A percentile compares a stretch with the other conserved stretches of the same genome.
These are phyloP conservation scores for Senna tora DNA, from an alignment of 306 rosid species.

Conservation along the genomic window DNA sequence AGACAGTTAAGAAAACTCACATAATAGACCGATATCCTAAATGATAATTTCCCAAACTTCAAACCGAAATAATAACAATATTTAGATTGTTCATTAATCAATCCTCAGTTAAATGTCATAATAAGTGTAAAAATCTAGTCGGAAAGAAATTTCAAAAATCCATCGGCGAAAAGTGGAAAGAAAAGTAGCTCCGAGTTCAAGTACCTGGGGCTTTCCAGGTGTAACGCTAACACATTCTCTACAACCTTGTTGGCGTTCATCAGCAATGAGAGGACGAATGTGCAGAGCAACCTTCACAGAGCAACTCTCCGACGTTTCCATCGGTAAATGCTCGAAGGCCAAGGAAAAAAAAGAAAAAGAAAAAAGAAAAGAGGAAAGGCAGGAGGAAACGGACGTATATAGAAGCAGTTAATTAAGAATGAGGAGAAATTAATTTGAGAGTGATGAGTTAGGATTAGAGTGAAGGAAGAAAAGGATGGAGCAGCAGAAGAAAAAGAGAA, in stretches of 20 bases:
- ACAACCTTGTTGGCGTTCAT: constrained; percentile 76
- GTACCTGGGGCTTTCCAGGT: constrained; percentile 69
- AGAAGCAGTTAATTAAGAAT: constrained; percentile 23
- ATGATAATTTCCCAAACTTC: constrained; percentile 28
- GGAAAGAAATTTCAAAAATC: constrained; percentile 13
- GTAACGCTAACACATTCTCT: constrained; percentile 66
- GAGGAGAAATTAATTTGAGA: constrained; percentile 5
- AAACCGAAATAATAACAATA: neutral
- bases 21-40: neutral
- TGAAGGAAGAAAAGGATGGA: constrained; percentile 50
- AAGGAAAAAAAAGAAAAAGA: neutral
- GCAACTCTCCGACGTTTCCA: constrained; percentile 75
- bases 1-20: neutral
- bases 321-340: constrained; percentile 15
- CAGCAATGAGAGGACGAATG: constrained; percentile 78
- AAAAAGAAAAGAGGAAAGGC: neutral
- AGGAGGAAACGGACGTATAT: constrained; percentile 7
- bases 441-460: constrained; percentile 43
- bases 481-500: constrained; percentile 40
- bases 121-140: neutral
- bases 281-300: constrained; percentile 82
- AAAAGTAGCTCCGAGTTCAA: neutral
- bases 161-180: neutral
- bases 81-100: constrained; percentile 33
- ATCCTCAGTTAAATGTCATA: constrained; percentile 39